These are phyloP conservation scores for Cladosporium austrohemisphaericum DNA, from an alignment of 2,329 filamentous ascomycete species.

Conservation along the genomic window DNA sequence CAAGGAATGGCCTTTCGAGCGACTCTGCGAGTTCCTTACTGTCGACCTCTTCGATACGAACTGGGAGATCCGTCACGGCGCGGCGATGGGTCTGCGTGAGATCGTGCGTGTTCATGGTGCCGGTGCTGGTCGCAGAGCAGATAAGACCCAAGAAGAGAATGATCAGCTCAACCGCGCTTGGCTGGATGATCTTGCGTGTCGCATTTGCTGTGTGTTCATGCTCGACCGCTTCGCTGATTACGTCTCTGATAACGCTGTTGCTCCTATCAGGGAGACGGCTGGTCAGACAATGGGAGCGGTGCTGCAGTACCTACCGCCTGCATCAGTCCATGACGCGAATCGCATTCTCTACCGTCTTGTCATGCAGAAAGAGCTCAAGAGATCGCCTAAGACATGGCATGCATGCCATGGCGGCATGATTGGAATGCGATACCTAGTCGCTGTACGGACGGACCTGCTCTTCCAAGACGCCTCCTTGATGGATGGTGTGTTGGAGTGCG, in stretches of 20 bases:
- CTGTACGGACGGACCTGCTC: conserved; percentile 87
- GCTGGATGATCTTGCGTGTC: conserved; percentile 93
- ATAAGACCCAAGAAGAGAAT: conserved; percentile 70
- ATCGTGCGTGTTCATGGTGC: conserved; percentile 85
- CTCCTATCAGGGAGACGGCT: conserved; percentile 90
- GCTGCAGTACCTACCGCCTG: conserved; percentile 73
- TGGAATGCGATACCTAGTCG: conserved; percentile 88
- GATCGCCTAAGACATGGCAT: conserved; percentile 78
- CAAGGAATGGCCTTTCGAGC: conserved; percentile 88
- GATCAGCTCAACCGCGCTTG: conserved; percentile 74
- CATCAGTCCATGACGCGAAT: conserved; percentile 81
- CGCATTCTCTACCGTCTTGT: conserved; percentile 81
- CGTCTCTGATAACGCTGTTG: conserved; percentile 93
- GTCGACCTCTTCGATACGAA: conserved; percentile 88
- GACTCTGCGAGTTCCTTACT: conserved; percentile 88
- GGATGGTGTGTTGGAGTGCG: conserved; percentile 85
- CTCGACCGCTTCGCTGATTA: conserved; percentile 97
- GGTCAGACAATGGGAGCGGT: conserved; percentile 90
- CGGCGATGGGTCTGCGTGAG: conserved; percentile 90
- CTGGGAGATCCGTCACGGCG: conserved; percentile 95
- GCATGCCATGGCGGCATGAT: conserved; percentile 98
- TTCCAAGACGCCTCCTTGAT: conserved; percentile 80
- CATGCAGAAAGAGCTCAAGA: conserved; percentile 77
- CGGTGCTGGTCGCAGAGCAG: conserved; percentile 74
- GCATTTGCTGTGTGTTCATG: conserved; percentile 93